These are phyloP conservation scores for Lichtheimia ramosa DNA, from an alignment of 371 early-diverging fungal genomes.

Conservation along the genomic window DNA sequence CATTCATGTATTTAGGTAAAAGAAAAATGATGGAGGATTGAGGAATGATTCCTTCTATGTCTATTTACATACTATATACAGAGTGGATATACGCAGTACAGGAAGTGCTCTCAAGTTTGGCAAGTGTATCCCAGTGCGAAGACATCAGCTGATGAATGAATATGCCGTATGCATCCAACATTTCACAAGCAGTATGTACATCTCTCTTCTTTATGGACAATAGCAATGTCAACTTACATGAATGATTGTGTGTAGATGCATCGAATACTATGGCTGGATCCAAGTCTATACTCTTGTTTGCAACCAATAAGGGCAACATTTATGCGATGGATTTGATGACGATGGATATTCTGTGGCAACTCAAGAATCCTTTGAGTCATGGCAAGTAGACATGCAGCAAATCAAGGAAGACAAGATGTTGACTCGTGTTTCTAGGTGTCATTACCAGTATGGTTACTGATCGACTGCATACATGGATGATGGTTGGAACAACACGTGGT, in stretches of 20 bases:
- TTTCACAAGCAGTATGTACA: conserved; percentile 64
- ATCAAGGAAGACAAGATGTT: neutral
- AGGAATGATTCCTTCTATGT: neutral
- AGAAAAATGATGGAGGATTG: neutral
- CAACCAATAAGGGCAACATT: conserved; percentile 77
- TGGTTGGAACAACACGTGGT: conserved; percentile 84
- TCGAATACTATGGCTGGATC: conserved; percentile 58
- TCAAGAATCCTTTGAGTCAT: conserved; percentile 58
- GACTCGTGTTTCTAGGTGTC: conserved; percentile 39
- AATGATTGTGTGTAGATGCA: conserved; percentile 23
- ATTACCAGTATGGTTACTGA: conserved; percentile 76
- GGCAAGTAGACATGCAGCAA: conserved; percentile 31
- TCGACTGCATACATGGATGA: conserved; percentile 62
- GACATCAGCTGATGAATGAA: conserved; percentile 63
- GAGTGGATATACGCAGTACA: conserved; percentile 39
- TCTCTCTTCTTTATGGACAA: neutral
- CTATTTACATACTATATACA: neutral
- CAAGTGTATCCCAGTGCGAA: conserved; percentile 58
- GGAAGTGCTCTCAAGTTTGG: conserved; percentile 58
- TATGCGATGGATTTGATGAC: conserved; percentile 76
- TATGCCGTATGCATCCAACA: conserved; percentile 72
- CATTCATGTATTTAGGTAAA: conserved; percentile 77
- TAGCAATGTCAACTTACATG: neutral
- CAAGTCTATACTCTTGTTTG: conserved; percentile 75
- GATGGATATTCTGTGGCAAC: conserved; percentile 67